Evolutionary conservation across 192 early-diverging fungal genomes (phyloP), one percentile per base, ranked within the genome.

Genomic region (Tieghemiomyces parasiticus): DNA sequence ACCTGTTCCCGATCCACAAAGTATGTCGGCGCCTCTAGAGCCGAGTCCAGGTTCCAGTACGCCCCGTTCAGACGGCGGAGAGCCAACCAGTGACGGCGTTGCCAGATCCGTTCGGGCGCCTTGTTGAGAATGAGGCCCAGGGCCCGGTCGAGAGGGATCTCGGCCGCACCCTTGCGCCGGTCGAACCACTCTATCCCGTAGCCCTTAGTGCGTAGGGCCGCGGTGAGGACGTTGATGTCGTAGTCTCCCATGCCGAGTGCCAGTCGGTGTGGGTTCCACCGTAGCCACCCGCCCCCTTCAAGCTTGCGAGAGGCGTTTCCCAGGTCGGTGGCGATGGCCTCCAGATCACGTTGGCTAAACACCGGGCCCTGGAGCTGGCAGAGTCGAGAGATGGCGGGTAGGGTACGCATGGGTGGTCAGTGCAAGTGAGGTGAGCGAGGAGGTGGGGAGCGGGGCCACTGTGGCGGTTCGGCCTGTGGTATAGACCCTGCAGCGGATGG

Each of bases 141-240:
- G 25, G 60, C 52, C 22, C 35, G 46, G 31, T 51, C 54, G 44
- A 69, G 60, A 45, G 66, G 67, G n/a, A 59, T 69, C 28, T 53
- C 58, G 19, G 63, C 64, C 42, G 69, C 65, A 31, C 60, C 56
- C 10, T 58, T 60, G 19, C 69, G 62, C 56, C 63, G 65, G 62
- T 74, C 65, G 49, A 71, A 67, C 73, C 73, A 75, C 29, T 60
- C 14, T 4, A 75, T 46, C 46, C 67, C 67, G 63, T 60, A 67
- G 0, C 63, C 63, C 29, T 67, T 63, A 51, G 69, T 64, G 34
- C 67, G 63, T 30, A 75, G 56, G 13, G 73, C 73, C 10, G 61
- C 61, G 1, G 63, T 66, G 9, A 75, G 60, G 20, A 75, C 73
- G 46, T 75, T 75, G 50, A 75, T 65, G 60, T 75, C 73, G 61